Evolutionary conservation across 2,329 filamentous ascomycete genomes (phyloP).

Genomic region (Xylariaceae sp.): DNA sequence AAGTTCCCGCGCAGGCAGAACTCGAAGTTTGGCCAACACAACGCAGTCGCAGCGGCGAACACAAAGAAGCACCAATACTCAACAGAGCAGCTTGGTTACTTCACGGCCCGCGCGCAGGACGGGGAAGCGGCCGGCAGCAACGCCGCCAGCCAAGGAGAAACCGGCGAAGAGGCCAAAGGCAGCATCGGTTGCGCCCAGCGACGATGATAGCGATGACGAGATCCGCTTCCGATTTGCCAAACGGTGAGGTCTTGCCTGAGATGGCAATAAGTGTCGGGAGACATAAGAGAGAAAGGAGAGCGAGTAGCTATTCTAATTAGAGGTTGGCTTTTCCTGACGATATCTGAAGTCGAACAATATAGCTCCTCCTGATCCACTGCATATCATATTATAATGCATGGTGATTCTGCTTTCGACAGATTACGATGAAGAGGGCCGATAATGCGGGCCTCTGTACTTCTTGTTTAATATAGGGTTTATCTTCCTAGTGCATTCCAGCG

Average conservation of each 20-base stretch:
- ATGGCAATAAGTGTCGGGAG: neutral
- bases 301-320: neutral
- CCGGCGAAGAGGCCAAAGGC: conserved; percentile 32
- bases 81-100: conserved; percentile 14
- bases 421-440: too few relatives aligned
- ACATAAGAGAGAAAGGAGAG: neutral
- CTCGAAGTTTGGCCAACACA: conserved; percentile 29
- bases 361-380: too few relatives aligned
- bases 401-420: too few relatives aligned
- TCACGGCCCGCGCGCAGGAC: conserved; percentile 22
- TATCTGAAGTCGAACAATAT: too few relatives aligned
- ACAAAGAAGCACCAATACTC: too few relatives aligned
- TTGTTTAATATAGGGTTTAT: too few relatives aligned
- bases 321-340: conserved; percentile 4
- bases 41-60: conserved; percentile 15
- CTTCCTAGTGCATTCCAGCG: too few relatives aligned
- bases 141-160: conserved; percentile 32
- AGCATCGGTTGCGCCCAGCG: conserved; percentile 23
- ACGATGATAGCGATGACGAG: conserved; percentile 47
- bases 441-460: too few relatives aligned
- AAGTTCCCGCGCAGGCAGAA: conserved; percentile 23
- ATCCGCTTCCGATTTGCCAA: conserved; percentile 52
- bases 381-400: too few relatives aligned
- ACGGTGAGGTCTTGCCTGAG: conserved; percentile 34
- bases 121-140: conserved; percentile 29